Conservation (phyloP, 2,329 filamentous ascomycete species). For the Epichloe sylvatica region DNA sequence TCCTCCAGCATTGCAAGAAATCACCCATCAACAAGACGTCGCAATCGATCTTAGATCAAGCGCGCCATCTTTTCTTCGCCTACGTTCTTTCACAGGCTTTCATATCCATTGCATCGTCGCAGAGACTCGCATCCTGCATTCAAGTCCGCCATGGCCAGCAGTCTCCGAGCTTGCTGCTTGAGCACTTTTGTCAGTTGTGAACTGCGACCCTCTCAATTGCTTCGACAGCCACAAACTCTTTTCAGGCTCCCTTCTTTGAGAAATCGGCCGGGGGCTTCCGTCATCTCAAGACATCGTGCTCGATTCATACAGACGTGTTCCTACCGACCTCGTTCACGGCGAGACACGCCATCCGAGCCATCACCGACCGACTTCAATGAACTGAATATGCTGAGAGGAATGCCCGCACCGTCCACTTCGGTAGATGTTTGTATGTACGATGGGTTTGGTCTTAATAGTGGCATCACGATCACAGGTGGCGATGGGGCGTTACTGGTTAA, state of each 20-base stretch:
- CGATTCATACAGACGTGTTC: slow-evolving; percentile 8
- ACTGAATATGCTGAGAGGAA: slow-evolving; percentile 66
- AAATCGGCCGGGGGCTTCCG: not conserved
- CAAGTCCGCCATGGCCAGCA: not conserved
- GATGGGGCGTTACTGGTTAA: slow-evolving; percentile 66
- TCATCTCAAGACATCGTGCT: not conserved
- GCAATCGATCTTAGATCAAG: not conserved
- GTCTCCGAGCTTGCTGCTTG: slow-evolving; percentile 3
- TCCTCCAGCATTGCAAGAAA: not conserved
- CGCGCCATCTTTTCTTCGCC: not conserved
- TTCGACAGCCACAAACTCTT: not conserved
- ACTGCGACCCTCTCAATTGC: not conserved
- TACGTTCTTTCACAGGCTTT: not conserved
- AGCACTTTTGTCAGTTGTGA: not conserved
- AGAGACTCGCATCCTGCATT: not conserved
- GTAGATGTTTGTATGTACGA: slow-evolving; percentile 71
- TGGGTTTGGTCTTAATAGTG: slow-evolving; percentile 79
- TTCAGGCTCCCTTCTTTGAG: not conserved
- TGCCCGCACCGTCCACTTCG: slow-evolving; percentile 63
- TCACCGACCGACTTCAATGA: slow-evolving; percentile 50
- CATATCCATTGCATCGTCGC: not conserved
- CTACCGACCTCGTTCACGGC: slow-evolving; percentile 7
- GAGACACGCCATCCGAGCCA: slow-evolving; percentile 17
- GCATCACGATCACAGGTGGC: slow-evolving; percentile 53
- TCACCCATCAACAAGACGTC: not conserved